A percentile compares a stretch with the other conserved stretches of the same genome.
Conservation (phyloP, 805 yeast species). For the Candida vartiovaarae region DNA sequence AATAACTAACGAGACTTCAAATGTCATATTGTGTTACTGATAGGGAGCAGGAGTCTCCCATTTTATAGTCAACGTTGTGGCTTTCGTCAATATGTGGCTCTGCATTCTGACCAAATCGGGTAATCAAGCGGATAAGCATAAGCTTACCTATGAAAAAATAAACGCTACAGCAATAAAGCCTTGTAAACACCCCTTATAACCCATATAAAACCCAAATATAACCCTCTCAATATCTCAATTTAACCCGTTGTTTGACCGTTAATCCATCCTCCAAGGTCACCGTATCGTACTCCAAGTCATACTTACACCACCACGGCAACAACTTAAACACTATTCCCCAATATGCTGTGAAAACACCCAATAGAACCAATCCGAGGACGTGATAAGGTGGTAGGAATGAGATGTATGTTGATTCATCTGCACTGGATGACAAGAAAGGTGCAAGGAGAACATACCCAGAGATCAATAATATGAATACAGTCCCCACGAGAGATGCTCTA, state of each 20-base stretch:
- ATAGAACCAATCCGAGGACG: conserved; percentile 34
- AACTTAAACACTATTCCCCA: conserved; percentile 49
- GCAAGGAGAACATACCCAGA: conserved; percentile 43
- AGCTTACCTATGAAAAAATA: no score
- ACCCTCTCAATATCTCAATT: conserved; percentile 8
- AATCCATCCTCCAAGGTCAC: conserved; percentile 49
- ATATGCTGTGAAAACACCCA: conserved; percentile 38
- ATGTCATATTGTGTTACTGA: no score
- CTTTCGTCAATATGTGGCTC: no score
- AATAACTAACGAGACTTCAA: no score
- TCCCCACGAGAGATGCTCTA: conserved; percentile 43
- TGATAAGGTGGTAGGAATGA: conserved; percentile 28
- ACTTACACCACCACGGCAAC: conserved; percentile 40
- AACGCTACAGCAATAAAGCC: no score
- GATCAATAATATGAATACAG: conserved; percentile 37
- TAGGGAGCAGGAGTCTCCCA: no score
- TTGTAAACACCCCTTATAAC: not conserved
- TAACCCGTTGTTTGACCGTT: conserved; percentile 49
- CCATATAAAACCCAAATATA: not conserved
- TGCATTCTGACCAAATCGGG: not conserved
- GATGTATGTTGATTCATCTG: conserved; percentile 19
- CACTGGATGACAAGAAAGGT: conserved; percentile 29
- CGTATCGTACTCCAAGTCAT: conserved; percentile 36
- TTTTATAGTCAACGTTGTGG: no score
- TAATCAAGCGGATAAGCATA: not conserved